Conservation (phyloP, 2,329 filamentous ascomycete species). For the Monilinia vaccinii-corymbosi region DNA sequence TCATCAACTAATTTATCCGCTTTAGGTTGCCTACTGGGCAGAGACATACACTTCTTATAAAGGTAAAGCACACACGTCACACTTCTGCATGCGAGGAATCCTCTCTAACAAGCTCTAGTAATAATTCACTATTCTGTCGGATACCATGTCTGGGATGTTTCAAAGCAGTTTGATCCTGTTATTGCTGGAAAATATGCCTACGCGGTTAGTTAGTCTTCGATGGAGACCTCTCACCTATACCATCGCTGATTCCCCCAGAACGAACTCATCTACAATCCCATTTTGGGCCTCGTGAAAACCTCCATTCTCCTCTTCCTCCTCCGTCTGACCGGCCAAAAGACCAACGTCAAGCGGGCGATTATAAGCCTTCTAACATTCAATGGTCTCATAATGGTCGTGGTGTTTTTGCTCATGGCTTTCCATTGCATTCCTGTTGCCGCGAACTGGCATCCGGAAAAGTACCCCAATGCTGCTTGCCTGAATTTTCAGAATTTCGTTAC, state of each 20-base stretch:
- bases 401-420: neutral
- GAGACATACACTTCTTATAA: neutral
- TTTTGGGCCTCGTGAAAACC: conserved; percentile 37
- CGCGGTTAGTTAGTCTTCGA: neutral
- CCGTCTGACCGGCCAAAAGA: conserved; percentile 33
- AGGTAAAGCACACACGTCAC: neutral
- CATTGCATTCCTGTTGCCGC: conserved; percentile 13
- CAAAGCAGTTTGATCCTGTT: neutral
- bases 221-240: neutral
- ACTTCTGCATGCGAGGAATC: too few species aligned
- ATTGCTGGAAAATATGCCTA: neutral
- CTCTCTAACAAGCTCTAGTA: neutral
- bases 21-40: neutral
- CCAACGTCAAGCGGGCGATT: conserved; percentile 28
- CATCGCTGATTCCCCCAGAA: neutral
- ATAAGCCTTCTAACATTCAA: conserved; percentile 14
- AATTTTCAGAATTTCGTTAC: conserved; percentile 11
- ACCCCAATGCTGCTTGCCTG: conserved; percentile 10
- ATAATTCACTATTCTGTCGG: neutral
- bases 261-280: conserved; percentile 33
- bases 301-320: conserved; percentile 39
- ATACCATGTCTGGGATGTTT: neutral
- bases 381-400: neutral
- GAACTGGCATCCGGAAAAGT: conserved; percentile 7
- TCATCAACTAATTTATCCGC: neutral